These are phyloP conservation scores for Diaporthe citriasiana DNA, from an alignment of 2,329 filamentous ascomycete genomes.

Conservation along the genomic window DNA sequence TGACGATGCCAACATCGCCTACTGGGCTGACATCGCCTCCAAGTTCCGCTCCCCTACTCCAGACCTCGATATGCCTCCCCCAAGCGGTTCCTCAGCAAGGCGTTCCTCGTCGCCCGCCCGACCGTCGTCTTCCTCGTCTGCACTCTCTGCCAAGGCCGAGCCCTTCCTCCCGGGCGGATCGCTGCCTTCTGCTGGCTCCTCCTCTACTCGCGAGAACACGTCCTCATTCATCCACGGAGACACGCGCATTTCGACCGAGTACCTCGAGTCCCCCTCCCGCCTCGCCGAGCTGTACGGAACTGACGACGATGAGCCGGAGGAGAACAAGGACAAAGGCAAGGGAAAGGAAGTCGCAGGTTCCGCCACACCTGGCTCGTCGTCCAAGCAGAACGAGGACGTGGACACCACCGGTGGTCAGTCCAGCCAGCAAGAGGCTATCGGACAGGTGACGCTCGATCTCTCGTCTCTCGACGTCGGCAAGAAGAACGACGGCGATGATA, in stretches of 20 bases:
- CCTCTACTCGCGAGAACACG: slow-evolving; percentile 12
- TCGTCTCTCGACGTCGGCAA: background rate
- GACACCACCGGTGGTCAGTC: background rate
- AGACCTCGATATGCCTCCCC: background rate
- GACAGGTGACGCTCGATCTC: background rate
- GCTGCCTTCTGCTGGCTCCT: slow-evolving; percentile 13
- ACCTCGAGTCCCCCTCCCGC: background rate
- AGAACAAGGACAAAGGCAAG: background rate
- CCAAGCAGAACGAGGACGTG: background rate
- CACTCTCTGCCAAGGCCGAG: slow-evolving; percentile 12
- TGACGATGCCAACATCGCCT: background rate
- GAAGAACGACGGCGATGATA: background rate
- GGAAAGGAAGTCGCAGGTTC: background rate
- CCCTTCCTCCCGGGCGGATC: slow-evolving; percentile 26
- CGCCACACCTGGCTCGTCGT: background rate
- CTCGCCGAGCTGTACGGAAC: slow-evolving; percentile 14
- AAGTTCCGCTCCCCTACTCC: background rate
- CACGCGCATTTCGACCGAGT: background rate
- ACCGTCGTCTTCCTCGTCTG: slow-evolving; percentile 8
- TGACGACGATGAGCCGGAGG: too few species aligned
- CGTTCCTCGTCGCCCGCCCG: background rate
- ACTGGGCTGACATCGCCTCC: background rate
- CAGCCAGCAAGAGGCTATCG: background rate
- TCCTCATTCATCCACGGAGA: background rate
- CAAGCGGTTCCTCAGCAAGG: background rate